A percentile compares a stretch with the other conserved stretches of the same genome.
These are phyloP conservation scores for Hirschfeldia incana DNA, from an alignment of 345 rosid genomes.

Conservation along the genomic window DNA sequence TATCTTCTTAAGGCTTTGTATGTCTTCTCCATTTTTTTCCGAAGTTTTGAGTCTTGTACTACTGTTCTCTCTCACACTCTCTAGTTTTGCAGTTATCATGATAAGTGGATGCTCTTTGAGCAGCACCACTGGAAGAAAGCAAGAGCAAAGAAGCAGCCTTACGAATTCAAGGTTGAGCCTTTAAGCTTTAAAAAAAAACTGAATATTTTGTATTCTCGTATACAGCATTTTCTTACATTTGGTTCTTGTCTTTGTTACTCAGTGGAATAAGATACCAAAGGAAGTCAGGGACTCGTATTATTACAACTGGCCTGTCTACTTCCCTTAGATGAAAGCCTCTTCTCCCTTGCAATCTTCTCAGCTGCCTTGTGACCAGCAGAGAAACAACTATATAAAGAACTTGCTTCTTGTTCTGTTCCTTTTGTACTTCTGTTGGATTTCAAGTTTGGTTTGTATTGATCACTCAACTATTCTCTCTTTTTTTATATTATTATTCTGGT, in stretches of 20 bases:
- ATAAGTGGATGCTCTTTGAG: conserved; percentile 81
- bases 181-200: not conserved
- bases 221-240: not conserved
- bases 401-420: conserved; percentile 10
- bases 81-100: conserved; percentile 74
- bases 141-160: conserved; percentile 66
- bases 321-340: conserved; percentile 49
- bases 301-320: conserved; percentile 82
- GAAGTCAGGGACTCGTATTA: conserved; percentile 73
- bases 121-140: conserved; percentile 89
- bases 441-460: not conserved
- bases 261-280: conserved; percentile 89
- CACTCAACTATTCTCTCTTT: conserved; percentile 14
- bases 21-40: not conserved
- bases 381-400: not conserved
- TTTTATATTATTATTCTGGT: not conserved
- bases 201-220: not conserved
- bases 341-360: not conserved
- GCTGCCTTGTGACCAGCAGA: conserved; percentile 9
- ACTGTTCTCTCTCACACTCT: not conserved
- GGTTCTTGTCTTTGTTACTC: conserved; percentile 35
- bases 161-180: conserved; percentile 65
- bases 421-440: conserved; percentile 20
- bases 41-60: not conserved
- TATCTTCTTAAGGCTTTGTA: not conserved